Conservation (phyloP, 2,329 filamentous ascomycete genomes). For the Colletotrichum tropicicola region DNA sequence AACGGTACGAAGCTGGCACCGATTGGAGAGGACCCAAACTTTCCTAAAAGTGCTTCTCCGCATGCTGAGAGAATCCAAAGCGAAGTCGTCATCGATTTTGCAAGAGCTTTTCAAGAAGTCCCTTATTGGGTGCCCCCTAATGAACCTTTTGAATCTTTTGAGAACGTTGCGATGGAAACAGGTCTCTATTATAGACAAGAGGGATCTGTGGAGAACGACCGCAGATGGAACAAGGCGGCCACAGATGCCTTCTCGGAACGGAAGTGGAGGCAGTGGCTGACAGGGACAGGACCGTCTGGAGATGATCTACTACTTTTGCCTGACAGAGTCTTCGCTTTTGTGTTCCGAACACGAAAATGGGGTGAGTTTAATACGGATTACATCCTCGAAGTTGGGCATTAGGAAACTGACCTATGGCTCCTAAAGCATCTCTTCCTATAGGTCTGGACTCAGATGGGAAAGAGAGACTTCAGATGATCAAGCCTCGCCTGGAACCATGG, state of each 20-base stretch:
- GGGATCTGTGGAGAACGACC: neutral
- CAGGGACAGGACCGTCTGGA: slow-evolving; percentile 16
- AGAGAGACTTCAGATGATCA: neutral
- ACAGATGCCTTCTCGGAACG: slow-evolving; percentile 16
- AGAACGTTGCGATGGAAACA: neutral
- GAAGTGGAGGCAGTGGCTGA: slow-evolving; percentile 33
- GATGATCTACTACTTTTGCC: slow-evolving; percentile 46
- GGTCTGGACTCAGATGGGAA: neutral
- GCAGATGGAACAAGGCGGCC: neutral
- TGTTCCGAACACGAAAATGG: slow-evolving; percentile 48
- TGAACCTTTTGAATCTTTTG: neutral
- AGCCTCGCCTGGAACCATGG: neutral
- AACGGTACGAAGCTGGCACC: neutral
- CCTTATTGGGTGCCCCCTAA: neutral
- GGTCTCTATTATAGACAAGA: neutral
- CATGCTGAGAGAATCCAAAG: slow-evolving; percentile 51
- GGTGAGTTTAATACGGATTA: slow-evolving; percentile 33
- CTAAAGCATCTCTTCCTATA: neutral
- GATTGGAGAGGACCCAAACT: slow-evolving; percentile 33
- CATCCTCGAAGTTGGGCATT: too few species aligned
- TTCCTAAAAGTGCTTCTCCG: slow-evolving; percentile 31
- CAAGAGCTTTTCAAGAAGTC: neutral
- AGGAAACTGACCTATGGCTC: neutral
- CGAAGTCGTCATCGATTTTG: slow-evolving; percentile 53
- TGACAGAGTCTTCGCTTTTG: slow-evolving; percentile 52